phyloP scores from a whole-genome alignment of 176 grass and related monocot genomes.

The Eremochloa ophiuroides region DNA sequence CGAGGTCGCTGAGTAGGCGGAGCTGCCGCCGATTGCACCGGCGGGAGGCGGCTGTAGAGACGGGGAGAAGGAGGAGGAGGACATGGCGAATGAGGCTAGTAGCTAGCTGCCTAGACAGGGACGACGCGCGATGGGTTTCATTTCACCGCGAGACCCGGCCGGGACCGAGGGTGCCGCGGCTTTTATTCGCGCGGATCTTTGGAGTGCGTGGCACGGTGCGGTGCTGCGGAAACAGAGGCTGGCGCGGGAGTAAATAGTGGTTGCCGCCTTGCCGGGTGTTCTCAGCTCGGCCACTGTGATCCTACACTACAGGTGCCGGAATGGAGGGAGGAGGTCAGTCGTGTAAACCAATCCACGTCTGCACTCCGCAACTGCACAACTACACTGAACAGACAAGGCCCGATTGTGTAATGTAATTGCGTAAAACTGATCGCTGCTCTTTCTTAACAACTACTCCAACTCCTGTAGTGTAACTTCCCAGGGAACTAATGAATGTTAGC shows the following conservation, averaged over 20 bases:
- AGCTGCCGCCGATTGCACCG: background rate
- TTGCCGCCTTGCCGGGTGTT: background rate
- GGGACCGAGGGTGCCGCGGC: background rate
- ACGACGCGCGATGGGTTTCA: conserved; percentile 25
- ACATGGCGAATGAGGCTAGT: conserved; percentile 28
- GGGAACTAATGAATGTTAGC: background rate
- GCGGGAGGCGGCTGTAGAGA: conserved; percentile 19
- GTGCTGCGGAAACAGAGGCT: background rate
- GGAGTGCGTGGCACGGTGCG: conserved; percentile 20
- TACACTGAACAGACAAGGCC: background rate
- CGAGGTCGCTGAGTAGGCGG: conserved; percentile 8
- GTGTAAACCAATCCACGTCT: background rate
- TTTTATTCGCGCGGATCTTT: conserved; percentile 24
- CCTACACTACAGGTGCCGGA: background rate
- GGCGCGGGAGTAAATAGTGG: conserved; percentile 17
- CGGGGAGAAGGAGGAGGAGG: conserved; percentile 24
- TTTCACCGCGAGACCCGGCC: background rate
- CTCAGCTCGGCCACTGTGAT: background rate
- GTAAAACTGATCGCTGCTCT: background rate
- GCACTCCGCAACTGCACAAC: background rate
- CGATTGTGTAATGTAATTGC: background rate
- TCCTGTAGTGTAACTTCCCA: background rate
- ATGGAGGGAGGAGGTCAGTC: background rate
- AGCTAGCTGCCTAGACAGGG: too few relatives aligned
- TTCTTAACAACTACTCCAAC: background rate